Evolutionary conservation across 768 basidiomycete species (phyloP), one percentile per base, ranked within the genome.

Genomic region (Kwoniella heveanensis): DNA sequence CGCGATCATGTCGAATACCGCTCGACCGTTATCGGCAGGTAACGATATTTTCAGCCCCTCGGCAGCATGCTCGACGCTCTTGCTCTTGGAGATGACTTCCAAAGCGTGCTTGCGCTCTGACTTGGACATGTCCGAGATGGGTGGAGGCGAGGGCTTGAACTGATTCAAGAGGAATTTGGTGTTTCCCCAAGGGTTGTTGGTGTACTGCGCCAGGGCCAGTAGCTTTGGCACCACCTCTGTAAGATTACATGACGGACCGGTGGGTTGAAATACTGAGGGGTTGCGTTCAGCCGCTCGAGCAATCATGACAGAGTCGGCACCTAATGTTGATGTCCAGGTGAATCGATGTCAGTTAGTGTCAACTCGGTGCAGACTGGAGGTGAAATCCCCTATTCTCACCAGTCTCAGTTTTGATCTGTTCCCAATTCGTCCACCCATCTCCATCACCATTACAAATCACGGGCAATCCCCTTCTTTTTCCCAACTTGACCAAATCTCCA

Each of bases 401-500:
- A 29, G 94, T 98, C 26, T 87, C 78, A 53, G 83, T 83, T 47
- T 88, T 85, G 36, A 97, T 85, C 50, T 87, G 84, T 64, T 86
- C 87, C 52, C 89, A 89, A 71, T 94, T 92, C 67, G 88, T 85
- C 81, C 85, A 88, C 2, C 87, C 88, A 17, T 84, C 78, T 69
- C 91, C 96, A 77, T 99, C 95, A 0, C 96, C 96, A 78, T 99
- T 99, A 81, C 91, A 90, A 25, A 94, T 84, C 32, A 99, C 87
- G 0, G 93, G 89, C n/a, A 96, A 85, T 0, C 87, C 89, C 69
- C 84, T 85, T 1, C 88, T 88, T 60, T 86, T 85, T 6, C 95
- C 92, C 71, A 90, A 89, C 9, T 92, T 85, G 22, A 93, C 92
- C 62, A 99, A 90, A 71, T 92, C 92, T 52, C 83, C 82, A 74